phyloP scores from a whole-genome alignment of 1,284 basidiomycete species.

The Cystobasidium slooffiae region DNA sequence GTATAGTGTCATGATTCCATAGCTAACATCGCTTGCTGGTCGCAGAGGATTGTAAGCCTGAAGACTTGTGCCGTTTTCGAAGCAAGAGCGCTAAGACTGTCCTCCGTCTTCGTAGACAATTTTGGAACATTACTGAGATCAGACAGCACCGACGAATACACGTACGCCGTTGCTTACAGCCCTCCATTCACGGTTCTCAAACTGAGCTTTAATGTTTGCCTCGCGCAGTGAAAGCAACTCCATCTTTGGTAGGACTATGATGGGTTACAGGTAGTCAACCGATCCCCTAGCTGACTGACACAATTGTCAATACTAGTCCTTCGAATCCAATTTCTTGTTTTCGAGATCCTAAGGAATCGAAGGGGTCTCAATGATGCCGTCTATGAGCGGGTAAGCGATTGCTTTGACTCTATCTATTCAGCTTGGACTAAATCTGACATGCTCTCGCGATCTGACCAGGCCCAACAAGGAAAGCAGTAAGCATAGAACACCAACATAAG shows the following conservation, averaged over 20 bases:
- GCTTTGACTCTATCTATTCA: not conserved
- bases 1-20: conserved; percentile 64
- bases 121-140: conserved; percentile 93
- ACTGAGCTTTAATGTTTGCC: not conserved
- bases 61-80: not conserved
- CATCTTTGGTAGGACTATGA: conserved; percentile 74
- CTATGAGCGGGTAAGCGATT: conserved; percentile 66
- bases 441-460: not conserved
- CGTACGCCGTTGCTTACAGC: conserved; percentile 48
- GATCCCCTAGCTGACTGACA: too few relatives aligned
- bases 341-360: conserved; percentile 93
- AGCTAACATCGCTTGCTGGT: conserved; percentile 59
- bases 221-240: conserved; percentile 74
- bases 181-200: not conserved
- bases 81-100: not conserved
- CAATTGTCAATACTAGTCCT: conserved; percentile 53
- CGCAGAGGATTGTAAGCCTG: conserved; percentile 70
- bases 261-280: too few relatives aligned
- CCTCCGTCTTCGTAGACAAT: conserved; percentile 64
- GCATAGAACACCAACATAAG: not conserved
- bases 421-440: not conserved
- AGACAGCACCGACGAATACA: conserved; percentile 80
- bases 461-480: conserved; percentile 1
- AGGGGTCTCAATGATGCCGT: conserved; percentile 87
- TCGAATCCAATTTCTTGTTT: conserved; percentile 79